Conservation (phyloP, 2,329 filamentous ascomycete genomes). For the Fusarium devonianum region DNA sequence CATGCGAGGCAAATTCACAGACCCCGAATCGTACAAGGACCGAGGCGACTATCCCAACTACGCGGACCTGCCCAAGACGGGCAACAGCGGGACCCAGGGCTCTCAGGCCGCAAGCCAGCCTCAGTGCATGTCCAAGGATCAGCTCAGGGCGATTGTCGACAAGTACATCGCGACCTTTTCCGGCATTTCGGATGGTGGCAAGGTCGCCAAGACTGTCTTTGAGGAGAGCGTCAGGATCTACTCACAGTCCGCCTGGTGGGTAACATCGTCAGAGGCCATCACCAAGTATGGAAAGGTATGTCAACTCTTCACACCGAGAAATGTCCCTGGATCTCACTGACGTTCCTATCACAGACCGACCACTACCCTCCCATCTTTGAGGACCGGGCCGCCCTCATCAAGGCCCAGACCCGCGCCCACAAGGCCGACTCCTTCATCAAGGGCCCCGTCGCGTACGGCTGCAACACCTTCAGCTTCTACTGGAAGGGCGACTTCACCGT, state of each 20-base stretch:
- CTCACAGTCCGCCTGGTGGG: conserved; percentile 34
- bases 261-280: conserved; percentile 13
- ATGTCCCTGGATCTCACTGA: neutral
- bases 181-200: conserved; percentile 30
- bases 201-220: conserved; percentile 17
- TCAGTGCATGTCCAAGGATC: conserved; percentile 17
- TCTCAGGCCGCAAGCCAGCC: neutral
- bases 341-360: conserved; percentile 9
- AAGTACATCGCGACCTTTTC: conserved; percentile 31
- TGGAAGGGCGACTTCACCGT: conserved; percentile 35
- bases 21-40: neutral
- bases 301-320: neutral
- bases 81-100: conserved; percentile 24
- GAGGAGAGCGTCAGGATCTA: conserved; percentile 25
- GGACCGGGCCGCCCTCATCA: conserved; percentile 23
- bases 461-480: conserved; percentile 35
- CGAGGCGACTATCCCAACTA: conserved; percentile 3
- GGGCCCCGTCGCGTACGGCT: conserved; percentile 30
- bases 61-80: conserved; percentile 18
- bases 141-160: conserved; percentile 26
- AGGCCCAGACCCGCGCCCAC: conserved; percentile 10
- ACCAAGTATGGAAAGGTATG: conserved; percentile 27
- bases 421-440: conserved; percentile 24
- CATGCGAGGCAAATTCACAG: conserved; percentile 6
- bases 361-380: conserved; percentile 31